Evolutionary conservation across 257 asterid species (phyloP), one percentile per base, ranked within the genome.

Genomic region (Coffea eugenioides): DNA sequence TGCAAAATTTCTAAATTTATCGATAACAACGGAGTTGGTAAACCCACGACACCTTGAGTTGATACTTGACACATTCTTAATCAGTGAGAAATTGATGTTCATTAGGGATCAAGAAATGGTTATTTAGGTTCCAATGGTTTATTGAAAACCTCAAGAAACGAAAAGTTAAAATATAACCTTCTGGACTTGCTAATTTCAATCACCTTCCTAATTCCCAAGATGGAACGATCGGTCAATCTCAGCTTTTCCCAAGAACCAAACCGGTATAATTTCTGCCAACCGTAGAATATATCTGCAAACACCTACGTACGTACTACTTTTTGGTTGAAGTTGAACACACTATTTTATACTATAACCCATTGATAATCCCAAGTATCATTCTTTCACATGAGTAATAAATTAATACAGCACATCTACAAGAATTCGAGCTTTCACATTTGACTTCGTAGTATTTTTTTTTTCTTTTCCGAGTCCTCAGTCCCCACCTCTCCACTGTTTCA

Each of bases 141-240:
- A 64, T 27, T 8, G 69, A 27, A 64, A 64, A n/a, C 39, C 36
- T 8, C 0, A 64, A 64, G 62, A 56, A 56, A 56, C 18, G 5
- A 64, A 64, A 62, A 64, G 3, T 59, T 64, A 9, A 8, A n/a
- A 64, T 0, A 31, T 0, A 31, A 31, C 39, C 18, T 64, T n/a
- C 36, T 64, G 27, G 18, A 25, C n/a, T 64, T 64, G 25, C 52
- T 18, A 69, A 39, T 41, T 69, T 69, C 41, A 56, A 56, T 75
- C 21, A 20, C 10, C 64, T 76, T 64, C 73, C 49, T 46, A 27
- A n/a, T 65, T 46, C 65, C 73, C 52, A 27, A 46, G 21, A 46
- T 13, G 34, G 73, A 25, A 76, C 31, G n/a, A 46, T n/a, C 48
- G 80, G 62, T 76, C 73, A 76, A 76, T 62, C 13, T 76, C 31